Base-by-base conservation (phyloP, 768 basidiomycete species). In the Termitomyces sp. region DNA sequence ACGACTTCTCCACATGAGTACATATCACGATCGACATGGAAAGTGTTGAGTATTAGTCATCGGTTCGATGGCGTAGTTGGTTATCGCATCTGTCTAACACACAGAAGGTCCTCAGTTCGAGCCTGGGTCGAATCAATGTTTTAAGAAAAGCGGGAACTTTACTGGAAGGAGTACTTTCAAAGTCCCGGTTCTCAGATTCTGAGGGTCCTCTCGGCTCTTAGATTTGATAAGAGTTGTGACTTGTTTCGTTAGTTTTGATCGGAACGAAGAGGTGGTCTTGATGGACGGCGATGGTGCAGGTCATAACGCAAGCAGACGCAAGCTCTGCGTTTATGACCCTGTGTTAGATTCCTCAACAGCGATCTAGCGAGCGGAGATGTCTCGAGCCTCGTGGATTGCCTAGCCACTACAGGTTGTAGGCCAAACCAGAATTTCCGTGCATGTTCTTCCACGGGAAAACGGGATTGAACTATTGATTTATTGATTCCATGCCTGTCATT, bases 1-100 rank as follows among this genome's bases (percentile, higher is more conserved):
- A n/a, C n/a, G n/a, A n/a, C n/a, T n/a, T n/a, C n/a, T n/a, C 1
- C 23, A 23, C 23, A 23, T 1, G 23, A 23, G 23, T 23, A 23
- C n/a, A n/a, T n/a, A n/a, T 23, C 23, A 23, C 23, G 23, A 23
- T 23, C 23, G 23, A 23, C 23, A 23, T 23, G 23, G 23, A 23
- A 2, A 23, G 23, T 2, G 2, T 23, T 23, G 23, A 23, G 23
- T 2, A 9, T 10, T n/a, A 3, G 14, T 6, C 30, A 55, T 44
- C 8, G 72, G 70, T 69, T 76, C 77, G 83, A 82, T 85, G 85
- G 85, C 83, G 85, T 87, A 86, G 83, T 84, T 87, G 84, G 85
- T 86, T 86, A 87, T 87, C 86, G 83, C 85, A 85, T 86, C 83
- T 85, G 85, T 86, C 83, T 86, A 84, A 23, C 23, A 23, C 23